phyloP scores from a whole-genome alignment of 345 rosid species.

The Draba incana region DNA sequence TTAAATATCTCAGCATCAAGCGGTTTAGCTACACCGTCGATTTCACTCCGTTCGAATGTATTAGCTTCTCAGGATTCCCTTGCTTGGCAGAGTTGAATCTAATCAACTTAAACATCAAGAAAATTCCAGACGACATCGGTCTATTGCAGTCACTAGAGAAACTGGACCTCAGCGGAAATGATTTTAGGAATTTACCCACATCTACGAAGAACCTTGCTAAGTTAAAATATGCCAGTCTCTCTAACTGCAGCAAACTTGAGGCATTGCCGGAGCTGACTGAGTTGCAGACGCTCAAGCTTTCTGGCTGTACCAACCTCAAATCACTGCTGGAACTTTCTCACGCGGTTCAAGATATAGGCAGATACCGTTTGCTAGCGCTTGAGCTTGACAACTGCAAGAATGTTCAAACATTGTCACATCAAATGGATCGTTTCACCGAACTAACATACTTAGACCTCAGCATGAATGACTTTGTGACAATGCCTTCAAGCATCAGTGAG shows the following conservation, averaged over 20 bases:
- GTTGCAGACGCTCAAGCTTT: slow-evolving; percentile 18
- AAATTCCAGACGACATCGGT: background rate
- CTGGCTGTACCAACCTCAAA: slow-evolving; percentile 17
- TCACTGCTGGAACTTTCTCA: background rate
- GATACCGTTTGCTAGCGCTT: slow-evolving; percentile 1
- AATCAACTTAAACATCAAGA: slow-evolving; percentile 27
- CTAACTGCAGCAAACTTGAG: background rate
- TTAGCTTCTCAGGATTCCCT: slow-evolving; percentile 6
- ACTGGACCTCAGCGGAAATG: slow-evolving; percentile 20
- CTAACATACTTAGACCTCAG: slow-evolving; percentile 14
- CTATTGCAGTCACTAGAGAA: slow-evolving; percentile 23
- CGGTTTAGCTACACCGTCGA: slow-evolving; percentile 21
- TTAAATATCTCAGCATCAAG: slow-evolving; percentile 8
- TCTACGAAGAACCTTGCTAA: background rate
- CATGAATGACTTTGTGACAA: background rate
- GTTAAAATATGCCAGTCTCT: background rate
- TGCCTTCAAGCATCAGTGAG: background rate
- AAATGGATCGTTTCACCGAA: background rate
- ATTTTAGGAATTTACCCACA: background rate
- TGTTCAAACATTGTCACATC: background rate
- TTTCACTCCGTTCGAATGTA: no score
- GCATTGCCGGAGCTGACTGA: background rate
- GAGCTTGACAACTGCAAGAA: slow-evolving; percentile 12
- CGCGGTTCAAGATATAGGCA: background rate
- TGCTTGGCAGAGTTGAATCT: slow-evolving; percentile 15